Conservation (phyloP, 2,329 filamentous ascomycete genomes). For the Colletotrichum orbiculare region DNA sequence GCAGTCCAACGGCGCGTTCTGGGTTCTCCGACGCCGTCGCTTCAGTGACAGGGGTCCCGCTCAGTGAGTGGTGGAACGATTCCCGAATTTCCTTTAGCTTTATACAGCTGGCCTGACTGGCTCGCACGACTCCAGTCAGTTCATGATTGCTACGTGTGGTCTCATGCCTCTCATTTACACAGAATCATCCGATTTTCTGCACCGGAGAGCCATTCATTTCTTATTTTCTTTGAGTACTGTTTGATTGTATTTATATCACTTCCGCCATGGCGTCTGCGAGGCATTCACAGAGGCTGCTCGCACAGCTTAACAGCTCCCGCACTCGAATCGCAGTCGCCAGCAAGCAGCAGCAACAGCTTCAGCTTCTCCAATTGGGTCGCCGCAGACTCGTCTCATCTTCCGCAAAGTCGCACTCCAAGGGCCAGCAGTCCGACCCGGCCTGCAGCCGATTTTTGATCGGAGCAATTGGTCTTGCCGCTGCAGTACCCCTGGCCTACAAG, state of each 20-base stretch:
- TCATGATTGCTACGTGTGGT: constrained; percentile 31
- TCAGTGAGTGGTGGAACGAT: constrained; percentile 36
- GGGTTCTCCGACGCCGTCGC: constrained; percentile 13
- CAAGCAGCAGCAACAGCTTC: constrained; percentile 14
- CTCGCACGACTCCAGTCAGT: constrained; percentile 35
- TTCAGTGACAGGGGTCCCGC: constrained; percentile 25
- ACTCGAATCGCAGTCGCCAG: constrained; percentile 23
- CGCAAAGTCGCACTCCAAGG: constrained; percentile 31
- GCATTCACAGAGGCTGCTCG: constrained; percentile 30
- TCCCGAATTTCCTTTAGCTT: constrained; percentile 29
- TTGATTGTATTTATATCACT: constrained; percentile 21
- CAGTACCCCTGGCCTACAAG: constrained; percentile 66
- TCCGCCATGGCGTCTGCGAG: constrained; percentile 27
- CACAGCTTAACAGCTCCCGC: constrained; percentile 29
- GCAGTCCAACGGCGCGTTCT: background rate
- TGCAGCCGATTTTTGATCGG: constrained; percentile 41
- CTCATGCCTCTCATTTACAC: constrained; percentile 28
- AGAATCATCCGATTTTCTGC: constrained; percentile 33
- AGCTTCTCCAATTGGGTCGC: constrained; percentile 27
- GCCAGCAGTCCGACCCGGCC: constrained; percentile 23
- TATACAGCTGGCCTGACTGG: constrained; percentile 36
- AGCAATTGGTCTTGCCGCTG: constrained; percentile 60
- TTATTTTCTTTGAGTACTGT: constrained; percentile 8
- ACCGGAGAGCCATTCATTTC: constrained; percentile 23
- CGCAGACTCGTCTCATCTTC: constrained; percentile 36